Conservation (phyloP, 2,329 filamentous ascomycete species). For the Ophiostoma montium region DNA sequence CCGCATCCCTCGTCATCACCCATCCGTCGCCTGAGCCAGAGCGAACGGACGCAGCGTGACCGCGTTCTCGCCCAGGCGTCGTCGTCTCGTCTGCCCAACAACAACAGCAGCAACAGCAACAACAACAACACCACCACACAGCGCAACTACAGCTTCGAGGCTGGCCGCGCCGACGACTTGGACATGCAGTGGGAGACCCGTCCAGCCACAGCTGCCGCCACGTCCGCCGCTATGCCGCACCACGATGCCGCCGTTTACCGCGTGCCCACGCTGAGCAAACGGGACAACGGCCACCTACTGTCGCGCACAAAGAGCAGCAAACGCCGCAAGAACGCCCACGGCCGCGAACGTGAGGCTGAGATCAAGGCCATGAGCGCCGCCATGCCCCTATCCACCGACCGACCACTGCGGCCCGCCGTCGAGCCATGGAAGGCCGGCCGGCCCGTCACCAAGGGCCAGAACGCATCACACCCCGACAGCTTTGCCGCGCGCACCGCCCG, state of each 20-base stretch:
- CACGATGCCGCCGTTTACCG: not conserved
- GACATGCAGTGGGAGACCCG: slow-evolving; percentile 15
- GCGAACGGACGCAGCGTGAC: not conserved
- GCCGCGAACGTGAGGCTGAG: slow-evolving; percentile 70
- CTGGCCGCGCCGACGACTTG: slow-evolving; percentile 41
- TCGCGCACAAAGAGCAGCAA: slow-evolving; percentile 62
- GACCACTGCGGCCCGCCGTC: slow-evolving; percentile 45
- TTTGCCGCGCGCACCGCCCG: slow-evolving; percentile 20
- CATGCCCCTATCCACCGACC: not conserved
- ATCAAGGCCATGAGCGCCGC: slow-evolving; percentile 66
- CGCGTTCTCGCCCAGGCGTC: not conserved
- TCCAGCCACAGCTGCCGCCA: too few relatives aligned
- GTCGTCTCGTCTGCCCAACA: slow-evolving; percentile 21
- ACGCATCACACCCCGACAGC: slow-evolving; percentile 37
- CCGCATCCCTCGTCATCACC: slow-evolving; percentile 9
- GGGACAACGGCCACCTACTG: slow-evolving; percentile 41
- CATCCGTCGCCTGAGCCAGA: slow-evolving; percentile 13
- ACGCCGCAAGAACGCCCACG: slow-evolving; percentile 55
- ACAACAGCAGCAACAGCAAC: slow-evolving; percentile 32
- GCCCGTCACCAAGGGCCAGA: not conserved
- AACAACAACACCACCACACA: too few relatives aligned
- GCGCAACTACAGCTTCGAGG: slow-evolving; percentile 48
- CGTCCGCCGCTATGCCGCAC: too few relatives aligned
- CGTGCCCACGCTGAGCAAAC: slow-evolving; percentile 30
- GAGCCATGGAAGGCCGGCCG: slow-evolving; percentile 41